Evolutionary conservation across 2,329 filamentous ascomycete genomes (phyloP).

Genomic region (Zymoseptoria passerinii): DNA sequence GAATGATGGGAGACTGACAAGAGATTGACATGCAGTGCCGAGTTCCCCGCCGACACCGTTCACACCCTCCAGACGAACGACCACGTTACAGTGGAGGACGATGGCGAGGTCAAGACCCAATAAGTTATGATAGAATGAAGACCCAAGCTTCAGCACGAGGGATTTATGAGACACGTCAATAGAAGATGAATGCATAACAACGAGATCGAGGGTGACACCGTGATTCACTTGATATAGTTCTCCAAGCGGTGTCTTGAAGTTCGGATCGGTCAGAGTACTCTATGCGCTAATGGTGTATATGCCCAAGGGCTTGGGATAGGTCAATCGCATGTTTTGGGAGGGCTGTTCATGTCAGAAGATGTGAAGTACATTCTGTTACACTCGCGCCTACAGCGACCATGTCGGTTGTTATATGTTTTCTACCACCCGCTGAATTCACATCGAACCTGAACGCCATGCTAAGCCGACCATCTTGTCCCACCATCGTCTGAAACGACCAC

Average conservation of each 20-base stretch:
- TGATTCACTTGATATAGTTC: not conserved
- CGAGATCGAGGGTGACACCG: not conserved
- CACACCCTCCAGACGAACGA: conserved; percentile 58
- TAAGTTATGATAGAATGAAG: conserved; percentile 29
- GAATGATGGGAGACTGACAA: not conserved
- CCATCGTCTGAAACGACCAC: not conserved
- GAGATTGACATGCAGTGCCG: conserved; percentile 48
- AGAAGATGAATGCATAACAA: not conserved
- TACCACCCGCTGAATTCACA: not conserved
- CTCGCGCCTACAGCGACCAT: not conserved
- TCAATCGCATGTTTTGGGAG: no score
- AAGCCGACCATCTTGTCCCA: not conserved
- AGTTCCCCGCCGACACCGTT: conserved; percentile 60
- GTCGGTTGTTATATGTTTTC: not conserved
- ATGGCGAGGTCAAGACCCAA: conserved; percentile 63
- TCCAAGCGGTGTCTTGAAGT: not conserved
- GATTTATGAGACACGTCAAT: not conserved
- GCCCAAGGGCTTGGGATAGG: not conserved
- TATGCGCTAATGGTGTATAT: not conserved
- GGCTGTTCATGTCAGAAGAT: not conserved
- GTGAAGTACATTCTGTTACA: not conserved
- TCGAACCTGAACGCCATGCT: not conserved
- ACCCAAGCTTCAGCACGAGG: not conserved
- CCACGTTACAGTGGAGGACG: conserved; percentile 70
- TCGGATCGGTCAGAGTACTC: not conserved